Base-by-base conservation (phyloP, 2,329 filamentous ascomycete species). In the Penicillium crustosum region DNA sequence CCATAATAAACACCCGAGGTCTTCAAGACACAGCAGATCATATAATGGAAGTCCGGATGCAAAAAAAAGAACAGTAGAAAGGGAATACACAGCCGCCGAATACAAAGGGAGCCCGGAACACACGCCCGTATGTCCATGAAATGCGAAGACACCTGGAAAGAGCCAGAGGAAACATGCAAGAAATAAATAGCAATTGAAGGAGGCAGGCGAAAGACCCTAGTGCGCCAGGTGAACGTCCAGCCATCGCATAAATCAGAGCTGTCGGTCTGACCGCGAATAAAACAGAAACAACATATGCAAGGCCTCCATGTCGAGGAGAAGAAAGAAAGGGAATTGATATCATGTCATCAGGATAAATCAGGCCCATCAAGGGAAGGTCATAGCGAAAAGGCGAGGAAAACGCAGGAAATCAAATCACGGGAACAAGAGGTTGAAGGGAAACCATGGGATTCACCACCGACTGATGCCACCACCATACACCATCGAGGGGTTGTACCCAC, bases 401-500 rank as follows among this genome's bases (percentile, higher is more conserved):
- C 62, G 66, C 60, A 65, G 58, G 57, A 62, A 57, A 59, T 38
- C 10, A 63, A 59, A 63, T 59, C 58, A 65, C 60, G 61, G 61
- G 57, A 58, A 63, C 53, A 49, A 59, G 50, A 61, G 59, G 58
- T 64, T 45, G 62, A 53, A 67, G 39, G 27, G 36, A 25, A 35
- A 44, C 47, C 39, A 21, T 44, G 25, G 39, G 21, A 27, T 55
- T 78, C 80, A 91, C 88, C 89, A 92, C 73, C 88, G 82, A 72
- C 82, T 81, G 75, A 87, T 87, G 41, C 79, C 81, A 74, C 85
- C 86, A 75, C 80, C 80, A 77, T 96, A 96, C 84, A 96, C 90
- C 86, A 91, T 89, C 71, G 86, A 76, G 60, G 81, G 81, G 67
- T 89, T 92, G 86, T 95, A 96, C 89, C 91, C 92, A 94, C 91